phyloP scores from a whole-genome alignment of 2,329 filamentous ascomycete genomes.

The Neonectria punicea region DNA sequence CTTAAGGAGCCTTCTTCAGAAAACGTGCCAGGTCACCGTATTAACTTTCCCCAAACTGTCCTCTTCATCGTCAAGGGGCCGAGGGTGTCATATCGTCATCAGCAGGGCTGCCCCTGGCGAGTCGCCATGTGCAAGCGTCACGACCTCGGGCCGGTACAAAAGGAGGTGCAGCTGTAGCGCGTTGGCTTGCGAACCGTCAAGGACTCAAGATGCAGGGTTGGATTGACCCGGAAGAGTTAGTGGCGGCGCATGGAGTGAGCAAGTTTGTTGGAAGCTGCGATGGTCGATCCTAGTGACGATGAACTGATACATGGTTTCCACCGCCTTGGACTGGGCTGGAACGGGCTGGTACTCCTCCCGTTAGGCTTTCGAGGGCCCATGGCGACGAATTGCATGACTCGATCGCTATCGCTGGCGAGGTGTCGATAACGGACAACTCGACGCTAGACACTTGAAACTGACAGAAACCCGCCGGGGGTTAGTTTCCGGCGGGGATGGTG shows the following conservation, averaged over 20 bases:
- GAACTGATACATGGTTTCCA: neutral
- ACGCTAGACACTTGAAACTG: neutral
- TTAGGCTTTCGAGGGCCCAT: neutral
- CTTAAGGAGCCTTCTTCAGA: neutral
- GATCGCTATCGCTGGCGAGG: neutral
- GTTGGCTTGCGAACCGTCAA: conserved; percentile 30
- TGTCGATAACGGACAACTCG: neutral
- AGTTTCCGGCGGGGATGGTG: conserved; percentile 18
- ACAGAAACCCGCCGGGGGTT: neutral
- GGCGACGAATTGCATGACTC: neutral
- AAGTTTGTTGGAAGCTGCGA: conserved; percentile 1
- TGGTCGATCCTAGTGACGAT: neutral
- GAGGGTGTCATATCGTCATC: conserved; percentile 20
- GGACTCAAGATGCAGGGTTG: conserved; percentile 21
- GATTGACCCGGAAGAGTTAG: conserved; percentile 13
- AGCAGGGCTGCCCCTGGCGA: conserved; percentile 28
- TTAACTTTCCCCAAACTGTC: neutral
- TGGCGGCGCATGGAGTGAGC: neutral
- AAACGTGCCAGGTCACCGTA: neutral
- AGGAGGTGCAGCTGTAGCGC: conserved; percentile 33
- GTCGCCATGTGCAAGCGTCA: conserved; percentile 27
- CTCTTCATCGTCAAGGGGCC: neutral
- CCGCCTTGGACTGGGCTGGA: neutral
- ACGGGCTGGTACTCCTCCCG: neutral
- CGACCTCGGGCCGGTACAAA: conserved; percentile 25